These are phyloP conservation scores for Kwoniella dendrophila DNA, from an alignment of 768 basidiomycete genomes.

Conservation along the genomic window DNA sequence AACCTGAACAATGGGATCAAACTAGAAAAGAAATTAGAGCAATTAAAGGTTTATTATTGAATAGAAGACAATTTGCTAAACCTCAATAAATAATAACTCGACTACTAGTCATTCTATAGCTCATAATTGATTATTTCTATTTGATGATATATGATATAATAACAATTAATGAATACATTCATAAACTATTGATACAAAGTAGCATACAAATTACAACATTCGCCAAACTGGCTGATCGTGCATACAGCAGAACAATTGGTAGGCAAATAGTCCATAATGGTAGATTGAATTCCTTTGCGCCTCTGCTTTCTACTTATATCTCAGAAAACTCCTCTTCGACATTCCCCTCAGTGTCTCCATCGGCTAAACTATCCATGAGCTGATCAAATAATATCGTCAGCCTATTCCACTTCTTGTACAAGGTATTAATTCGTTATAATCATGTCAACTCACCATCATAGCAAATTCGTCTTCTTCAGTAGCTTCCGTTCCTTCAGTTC, in stretches of 20 bases:
- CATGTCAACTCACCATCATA: conserved; percentile 21
- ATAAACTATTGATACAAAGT: background rate
- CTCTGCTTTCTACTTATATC: too few relatives aligned
- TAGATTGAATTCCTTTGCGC: too few relatives aligned
- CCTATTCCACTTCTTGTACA: background rate
- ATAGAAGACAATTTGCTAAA: conserved; percentile 35
- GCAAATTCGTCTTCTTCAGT: conserved; percentile 32
- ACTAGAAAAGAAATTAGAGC: conserved; percentile 52
- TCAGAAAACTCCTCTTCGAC: background rate
- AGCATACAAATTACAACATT: too few relatives aligned
- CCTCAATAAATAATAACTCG: background rate
- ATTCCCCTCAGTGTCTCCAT: conserved; percentile 6
- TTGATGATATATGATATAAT: background rate
- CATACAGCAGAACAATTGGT: too few relatives aligned
- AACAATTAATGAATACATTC: background rate
- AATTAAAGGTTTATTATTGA: conserved; percentile 53
- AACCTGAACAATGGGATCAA: conserved; percentile 37
- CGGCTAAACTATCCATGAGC: conserved; percentile 33
- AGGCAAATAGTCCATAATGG: too few relatives aligned
- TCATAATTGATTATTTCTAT: too few relatives aligned
- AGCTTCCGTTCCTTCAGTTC: conserved; percentile 18
- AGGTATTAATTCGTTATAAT: background rate
- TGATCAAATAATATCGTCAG: background rate
- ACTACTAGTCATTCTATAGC: background rate
- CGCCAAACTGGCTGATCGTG: too few relatives aligned